A percentile compares a stretch with the other conserved stretches of the same genome.
These are phyloP conservation scores for Tuber brumale DNA, from an alignment of 495 filamentous ascomycete species.

Conservation along the genomic window DNA sequence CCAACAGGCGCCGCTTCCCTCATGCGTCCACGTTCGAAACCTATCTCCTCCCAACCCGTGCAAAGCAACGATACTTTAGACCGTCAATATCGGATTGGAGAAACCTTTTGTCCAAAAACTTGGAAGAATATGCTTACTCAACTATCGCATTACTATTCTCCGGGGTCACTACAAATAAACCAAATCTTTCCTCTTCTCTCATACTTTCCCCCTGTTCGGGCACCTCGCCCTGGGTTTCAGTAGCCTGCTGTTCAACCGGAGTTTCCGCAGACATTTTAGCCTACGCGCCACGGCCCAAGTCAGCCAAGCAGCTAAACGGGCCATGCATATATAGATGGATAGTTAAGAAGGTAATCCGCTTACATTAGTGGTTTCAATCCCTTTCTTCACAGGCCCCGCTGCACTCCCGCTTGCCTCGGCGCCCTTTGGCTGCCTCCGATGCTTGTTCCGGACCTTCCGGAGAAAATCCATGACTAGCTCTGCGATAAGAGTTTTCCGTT, in stretches of 20 bases:
- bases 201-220: background rate
- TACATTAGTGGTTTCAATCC: background rate
- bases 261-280: background rate
- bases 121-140: background rate
- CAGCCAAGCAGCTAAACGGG: background rate
- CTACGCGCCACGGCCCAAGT: background rate
- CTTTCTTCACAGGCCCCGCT: background rate
- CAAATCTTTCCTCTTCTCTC: constrained; percentile 1
- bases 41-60: constrained; percentile 48
- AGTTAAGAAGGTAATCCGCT: background rate
- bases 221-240: background rate
- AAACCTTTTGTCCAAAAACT: background rate
- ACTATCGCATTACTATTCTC: background rate
- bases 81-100: background rate
- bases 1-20: constrained; percentile 34
- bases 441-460: background rate
- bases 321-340: background rate
- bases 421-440: background rate
- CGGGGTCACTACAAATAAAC: constrained; percentile 1
- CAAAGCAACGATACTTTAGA: constrained; percentile 46
- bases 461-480: background rate
- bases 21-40: constrained; percentile 38
- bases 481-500: background rate
- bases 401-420: background rate
- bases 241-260: background rate